Percentiles rank a stretch among this genome's conserved stretches.
These are phyloP conservation scores for Vanrija sp. DNA, from an alignment of 1,284 basidiomycete genomes.

Conservation along the genomic window DNA sequence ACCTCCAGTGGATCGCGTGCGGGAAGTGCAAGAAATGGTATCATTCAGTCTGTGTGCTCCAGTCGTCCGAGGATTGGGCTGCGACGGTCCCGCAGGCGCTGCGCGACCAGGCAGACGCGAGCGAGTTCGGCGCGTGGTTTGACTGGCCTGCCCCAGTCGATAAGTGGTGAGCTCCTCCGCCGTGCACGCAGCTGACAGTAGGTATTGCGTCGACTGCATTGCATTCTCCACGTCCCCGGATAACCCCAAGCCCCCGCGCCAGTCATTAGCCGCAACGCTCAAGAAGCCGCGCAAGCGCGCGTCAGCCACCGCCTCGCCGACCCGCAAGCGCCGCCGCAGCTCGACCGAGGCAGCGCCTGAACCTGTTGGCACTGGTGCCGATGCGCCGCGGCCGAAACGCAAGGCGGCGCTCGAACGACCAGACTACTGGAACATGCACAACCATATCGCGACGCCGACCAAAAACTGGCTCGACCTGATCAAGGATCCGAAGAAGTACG, in stretches of 20 bases:
- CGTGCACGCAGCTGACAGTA: conserved; percentile 4
- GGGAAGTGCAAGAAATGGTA: conserved; percentile 43
- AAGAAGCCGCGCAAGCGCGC: conserved; percentile 16
- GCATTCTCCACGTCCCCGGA: conserved; percentile 20
- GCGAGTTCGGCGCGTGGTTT: conserved; percentile 27
- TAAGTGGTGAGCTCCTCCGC: conserved; percentile 31
- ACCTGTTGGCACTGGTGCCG: background rate
- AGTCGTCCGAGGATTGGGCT: conserved; percentile 8
- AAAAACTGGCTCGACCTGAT: conserved; percentile 46
- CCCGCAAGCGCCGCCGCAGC: conserved; percentile 5
- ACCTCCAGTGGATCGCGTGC: conserved; percentile 45
- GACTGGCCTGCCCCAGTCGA: conserved; percentile 41
- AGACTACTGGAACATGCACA: conserved; percentile 47
- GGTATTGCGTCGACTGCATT: conserved; percentile 37
- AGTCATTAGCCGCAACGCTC: conserved; percentile 30
- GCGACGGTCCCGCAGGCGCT: conserved; percentile 28
- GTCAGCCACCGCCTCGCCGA: background rate
- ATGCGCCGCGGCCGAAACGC: conserved; percentile 37
- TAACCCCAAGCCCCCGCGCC: conserved; percentile 29
- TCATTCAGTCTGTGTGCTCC: conserved; percentile 40
- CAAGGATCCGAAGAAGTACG: conserved; percentile 40
- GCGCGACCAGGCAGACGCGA: conserved; percentile 19
- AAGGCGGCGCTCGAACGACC: conserved; percentile 37
- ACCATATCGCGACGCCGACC: conserved; percentile 46
- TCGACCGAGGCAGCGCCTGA: conserved; percentile 1